Base-by-base conservation (phyloP, 23 red algal genomes). In the Gracilaria gracilis region DNA sequence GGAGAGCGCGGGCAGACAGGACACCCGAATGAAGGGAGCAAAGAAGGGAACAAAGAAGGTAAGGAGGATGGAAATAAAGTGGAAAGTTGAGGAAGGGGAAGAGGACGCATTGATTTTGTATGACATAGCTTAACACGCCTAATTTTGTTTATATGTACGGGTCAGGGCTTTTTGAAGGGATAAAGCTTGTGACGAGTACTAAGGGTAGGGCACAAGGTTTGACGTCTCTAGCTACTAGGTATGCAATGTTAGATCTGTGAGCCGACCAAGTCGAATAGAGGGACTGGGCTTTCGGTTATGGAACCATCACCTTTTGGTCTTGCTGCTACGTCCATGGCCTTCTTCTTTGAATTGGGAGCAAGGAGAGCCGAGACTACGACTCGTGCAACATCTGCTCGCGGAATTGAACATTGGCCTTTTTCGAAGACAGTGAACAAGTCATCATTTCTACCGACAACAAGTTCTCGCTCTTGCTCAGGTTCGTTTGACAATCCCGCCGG, bases 361-460 rank as follows among this genome's bases (percentile, higher is more conserved):
- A 80, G 54, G 20, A 97, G 80, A 28, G 95, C 88, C 15, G 80
- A 39, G 49, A 97, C 83, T 1, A 86, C 84, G 32, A 93, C 81
- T 21, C 86, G 84, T 14, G 95, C 95, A 35, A 97, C 95, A 75
- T 97, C 95, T 9, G 49, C 85, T 15, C 95, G 95, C 34, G 95
- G 83, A 61, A 97, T 93, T 13, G 88, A 37, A 48, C 55, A 48
- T 40, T 87, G 58, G 19, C 40, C 42, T 29, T 54, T 37, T 0
- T 86, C 72, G 58, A 86, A 88, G 35, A 97, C 54, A 1, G 85
- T 85, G 48, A 89, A 82, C 44, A 95, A 65, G 38, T 90, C 79
- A 50, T 97, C 95, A 64, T 88, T 76, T 35, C 54, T 33, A 15
- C 89, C 84, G 36, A 93, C 70, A 29, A 97, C 44, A 51, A 97